Conservation (phyloP, 2,329 filamentous ascomycete species). For the Falciphora oryzae region DNA sequence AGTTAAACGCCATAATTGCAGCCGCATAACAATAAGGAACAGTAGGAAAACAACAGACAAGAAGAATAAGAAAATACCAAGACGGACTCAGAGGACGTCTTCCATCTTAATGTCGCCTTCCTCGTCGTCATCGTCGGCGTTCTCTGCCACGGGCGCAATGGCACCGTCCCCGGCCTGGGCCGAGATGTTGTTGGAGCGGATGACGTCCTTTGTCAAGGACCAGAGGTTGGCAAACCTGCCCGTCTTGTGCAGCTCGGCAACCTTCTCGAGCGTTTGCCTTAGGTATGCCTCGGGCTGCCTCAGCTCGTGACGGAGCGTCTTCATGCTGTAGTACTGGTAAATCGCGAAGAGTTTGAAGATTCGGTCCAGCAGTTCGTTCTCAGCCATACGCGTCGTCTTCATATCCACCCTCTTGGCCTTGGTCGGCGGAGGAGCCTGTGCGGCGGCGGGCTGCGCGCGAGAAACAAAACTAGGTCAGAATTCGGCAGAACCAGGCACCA, state of each 20-base stretch:
- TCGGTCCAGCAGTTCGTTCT: conserved; percentile 79
- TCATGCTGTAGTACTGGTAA: conserved; percentile 93
- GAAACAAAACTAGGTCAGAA: neutral
- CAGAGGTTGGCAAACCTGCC: conserved; percentile 79
- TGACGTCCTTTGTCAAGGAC: conserved; percentile 44
- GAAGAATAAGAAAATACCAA: neutral
- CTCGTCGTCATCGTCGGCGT: conserved; percentile 54
- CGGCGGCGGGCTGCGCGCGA: neutral
- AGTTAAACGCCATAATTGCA: too few relatives aligned
- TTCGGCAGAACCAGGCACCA: neutral
- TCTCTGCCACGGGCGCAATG: conserved; percentile 1
- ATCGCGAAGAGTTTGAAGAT: conserved; percentile 79
- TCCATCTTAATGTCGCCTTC: conserved; percentile 71
- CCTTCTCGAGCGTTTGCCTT: conserved; percentile 74
- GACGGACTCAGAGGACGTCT: conserved; percentile 48
- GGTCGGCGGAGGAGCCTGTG: conserved; percentile 33
- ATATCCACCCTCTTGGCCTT: conserved; percentile 63
- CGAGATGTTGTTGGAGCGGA: conserved; percentile 4
- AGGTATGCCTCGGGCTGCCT: conserved; percentile 92
- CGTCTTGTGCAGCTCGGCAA: conserved; percentile 76
- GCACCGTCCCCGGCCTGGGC: conserved; percentile 4
- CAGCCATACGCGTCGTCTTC: conserved; percentile 85
- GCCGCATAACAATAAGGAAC: too few relatives aligned
- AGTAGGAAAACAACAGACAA: neutral
- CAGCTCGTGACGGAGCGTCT: conserved; percentile 68